phyloP scores from a whole-genome alignment of 805 yeast species.

The Pichia californica region DNA sequence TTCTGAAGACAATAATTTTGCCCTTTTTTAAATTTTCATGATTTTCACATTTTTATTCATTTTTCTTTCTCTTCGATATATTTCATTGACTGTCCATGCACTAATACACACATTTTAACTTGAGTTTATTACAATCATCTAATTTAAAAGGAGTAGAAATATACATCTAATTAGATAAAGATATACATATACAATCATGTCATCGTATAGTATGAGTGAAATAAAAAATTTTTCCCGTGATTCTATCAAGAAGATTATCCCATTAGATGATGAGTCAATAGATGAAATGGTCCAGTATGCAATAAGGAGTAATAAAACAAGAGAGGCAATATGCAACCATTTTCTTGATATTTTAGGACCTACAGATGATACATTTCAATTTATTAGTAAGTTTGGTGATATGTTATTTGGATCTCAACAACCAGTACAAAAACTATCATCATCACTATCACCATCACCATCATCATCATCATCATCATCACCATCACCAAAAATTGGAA shows the following conservation, averaged over 20 bases:
- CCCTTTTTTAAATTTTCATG: too few species aligned
- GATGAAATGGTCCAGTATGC: slow-evolving; percentile 51
- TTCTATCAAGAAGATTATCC: slow-evolving; percentile 34
- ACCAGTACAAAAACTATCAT: not conserved
- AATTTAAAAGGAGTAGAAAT: too few species aligned
- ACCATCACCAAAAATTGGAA: not conserved
- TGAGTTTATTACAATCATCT: too few species aligned
- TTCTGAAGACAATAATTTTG: too few species aligned
- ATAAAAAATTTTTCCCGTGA: slow-evolving; percentile 20
- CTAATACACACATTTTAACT: too few species aligned
- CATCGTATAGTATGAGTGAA: slow-evolving; percentile 19
- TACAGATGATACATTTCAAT: slow-evolving; percentile 43
- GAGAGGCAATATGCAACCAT: slow-evolving; percentile 44
- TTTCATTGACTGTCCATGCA: too few species aligned
- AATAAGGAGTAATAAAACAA: slow-evolving; percentile 34
- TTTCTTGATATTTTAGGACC: slow-evolving; percentile 53
- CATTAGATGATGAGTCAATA: slow-evolving; percentile 52
- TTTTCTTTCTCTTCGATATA: too few species aligned
- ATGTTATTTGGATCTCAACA: slow-evolving; percentile 29
- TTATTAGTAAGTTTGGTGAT: slow-evolving; percentile 39
- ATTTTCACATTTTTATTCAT: too few species aligned
- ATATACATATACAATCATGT: too few species aligned
- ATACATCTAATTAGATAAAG: too few species aligned
- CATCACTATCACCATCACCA: too few species aligned
- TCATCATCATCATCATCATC: not conserved